These are phyloP conservation scores for Plenodomus tracheiphilus DNA, from an alignment of 2,329 filamentous ascomycete genomes.

Conservation along the genomic window DNA sequence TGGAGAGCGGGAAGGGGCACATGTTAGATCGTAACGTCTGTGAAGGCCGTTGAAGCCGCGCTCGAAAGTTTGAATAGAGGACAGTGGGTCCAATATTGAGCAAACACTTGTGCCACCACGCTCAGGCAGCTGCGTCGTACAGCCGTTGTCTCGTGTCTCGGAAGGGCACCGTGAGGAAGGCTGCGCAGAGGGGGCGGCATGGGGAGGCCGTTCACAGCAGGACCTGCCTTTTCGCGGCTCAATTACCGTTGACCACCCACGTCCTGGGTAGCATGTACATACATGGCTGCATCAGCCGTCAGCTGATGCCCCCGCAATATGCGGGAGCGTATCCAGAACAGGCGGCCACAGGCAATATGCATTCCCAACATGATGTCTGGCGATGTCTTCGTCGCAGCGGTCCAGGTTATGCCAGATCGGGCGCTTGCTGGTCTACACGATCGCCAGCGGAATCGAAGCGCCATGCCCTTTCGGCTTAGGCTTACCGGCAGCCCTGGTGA, in stretches of 20 bases:
- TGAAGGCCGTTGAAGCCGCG: neutral
- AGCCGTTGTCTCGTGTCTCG: neutral
- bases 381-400: neutral
- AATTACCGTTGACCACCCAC: neutral
- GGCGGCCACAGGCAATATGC: neutral
- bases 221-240: neutral
- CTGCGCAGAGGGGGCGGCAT: neutral
- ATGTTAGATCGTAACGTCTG: neutral
- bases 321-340: neutral
- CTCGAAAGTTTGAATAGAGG: neutral
- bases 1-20: too few relatives aligned
- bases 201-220: neutral
- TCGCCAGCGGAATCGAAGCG: neutral
- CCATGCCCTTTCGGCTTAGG: neutral
- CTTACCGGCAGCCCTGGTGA: neutral
- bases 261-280: neutral
- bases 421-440: neutral
- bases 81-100: neutral
- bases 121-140: neutral
- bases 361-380: neutral
- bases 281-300: constrained; percentile 2
- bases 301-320: constrained; percentile 13
- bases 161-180: neutral
- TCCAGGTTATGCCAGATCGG: neutral
- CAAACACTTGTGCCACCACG: neutral